These are phyloP conservation scores for Trametopsis cervina DNA, from an alignment of 768 basidiomycete species.

Conservation along the genomic window DNA sequence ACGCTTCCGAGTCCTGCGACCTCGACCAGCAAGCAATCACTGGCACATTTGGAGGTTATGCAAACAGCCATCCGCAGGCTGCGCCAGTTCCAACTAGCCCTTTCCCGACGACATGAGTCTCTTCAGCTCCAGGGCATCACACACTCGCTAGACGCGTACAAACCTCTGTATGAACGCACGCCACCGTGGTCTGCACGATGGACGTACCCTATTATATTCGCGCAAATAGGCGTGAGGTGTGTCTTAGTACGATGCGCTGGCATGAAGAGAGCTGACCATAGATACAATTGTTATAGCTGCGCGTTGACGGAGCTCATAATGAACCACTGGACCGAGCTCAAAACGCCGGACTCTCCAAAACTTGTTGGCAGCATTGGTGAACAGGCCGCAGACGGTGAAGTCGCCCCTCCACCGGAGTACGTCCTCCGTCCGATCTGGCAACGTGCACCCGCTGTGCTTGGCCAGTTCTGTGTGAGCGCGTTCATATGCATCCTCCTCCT, in stretches of 20 bases:
- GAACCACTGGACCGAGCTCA: constrained; percentile 20
- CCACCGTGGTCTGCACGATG: constrained; percentile 22
- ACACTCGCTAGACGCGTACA: background rate
- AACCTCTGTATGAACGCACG: constrained; percentile 19
- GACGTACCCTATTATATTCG: constrained; percentile 18
- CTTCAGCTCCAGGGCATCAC: background rate
- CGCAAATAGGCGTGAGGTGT: constrained; percentile 19
- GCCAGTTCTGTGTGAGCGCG: constrained; percentile 15
- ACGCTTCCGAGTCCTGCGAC: no score
- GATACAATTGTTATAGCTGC: constrained; percentile 12
- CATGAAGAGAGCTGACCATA: no score
- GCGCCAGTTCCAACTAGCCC: background rate
- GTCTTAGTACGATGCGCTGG: no score
- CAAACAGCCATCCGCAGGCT: no score
- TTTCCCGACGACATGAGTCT: background rate
- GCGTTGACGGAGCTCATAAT: constrained; percentile 16
- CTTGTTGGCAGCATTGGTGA: background rate
- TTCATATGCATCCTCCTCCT: constrained; percentile 16
- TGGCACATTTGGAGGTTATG: no score
- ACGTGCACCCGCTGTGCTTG: constrained; percentile 12
- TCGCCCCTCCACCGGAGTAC: constrained; percentile 4
- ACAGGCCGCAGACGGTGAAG: background rate
- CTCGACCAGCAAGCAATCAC: no score
- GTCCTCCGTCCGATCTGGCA: constrained; percentile 20
- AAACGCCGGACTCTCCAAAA: constrained; percentile 10